phyloP scores from a whole-genome alignment of 2,329 filamentous ascomycete species.

The Pseudogymnoascus sp. region DNA sequence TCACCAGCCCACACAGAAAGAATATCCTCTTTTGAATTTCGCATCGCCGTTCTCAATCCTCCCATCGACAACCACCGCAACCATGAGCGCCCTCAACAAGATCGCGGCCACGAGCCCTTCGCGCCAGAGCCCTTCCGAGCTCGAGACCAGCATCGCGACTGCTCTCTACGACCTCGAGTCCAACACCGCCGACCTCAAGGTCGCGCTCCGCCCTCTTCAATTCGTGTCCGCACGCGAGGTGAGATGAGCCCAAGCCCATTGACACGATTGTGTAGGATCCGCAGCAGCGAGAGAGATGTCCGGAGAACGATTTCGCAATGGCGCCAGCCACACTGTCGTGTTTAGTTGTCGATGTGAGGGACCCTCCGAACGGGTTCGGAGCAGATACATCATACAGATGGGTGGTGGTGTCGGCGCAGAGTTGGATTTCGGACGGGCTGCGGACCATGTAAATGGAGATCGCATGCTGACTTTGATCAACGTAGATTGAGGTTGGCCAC shows the following conservation, averaged over 20 bases:
- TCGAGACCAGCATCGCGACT: slow-evolving; percentile 92
- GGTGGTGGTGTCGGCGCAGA: slow-evolving; percentile 23
- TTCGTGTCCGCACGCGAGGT: slow-evolving; percentile 99
- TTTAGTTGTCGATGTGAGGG: slow-evolving; percentile 5
- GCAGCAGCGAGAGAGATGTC: slow-evolving; percentile 1
- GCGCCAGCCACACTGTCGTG: slow-evolving; percentile 5
- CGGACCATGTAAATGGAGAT: slow-evolving; percentile 69
- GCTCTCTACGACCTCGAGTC: slow-evolving; percentile 98
- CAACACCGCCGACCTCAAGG: slow-evolving; percentile 97
- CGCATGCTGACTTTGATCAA: slow-evolving; percentile 62
- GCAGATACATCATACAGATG: slow-evolving; percentile 7
- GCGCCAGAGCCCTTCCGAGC: slow-evolving; percentile 90
- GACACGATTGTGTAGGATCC: slow-evolving; percentile 5
- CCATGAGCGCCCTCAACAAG: slow-evolving; percentile 82
- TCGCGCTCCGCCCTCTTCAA: slow-evolving; percentile 92
- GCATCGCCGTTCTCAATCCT: slow-evolving; percentile 1
- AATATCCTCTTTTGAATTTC: not conserved
- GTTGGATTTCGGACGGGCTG: slow-evolving; percentile 64
- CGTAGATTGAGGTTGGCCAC: slow-evolving; percentile 99
- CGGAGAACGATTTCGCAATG: slow-evolving; percentile 8
- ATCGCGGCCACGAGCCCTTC: slow-evolving; percentile 96
- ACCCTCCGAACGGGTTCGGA: slow-evolving; percentile 3
- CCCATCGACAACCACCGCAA: slow-evolving; percentile 33
- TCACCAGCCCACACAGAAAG: not conserved
- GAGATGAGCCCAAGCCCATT: slow-evolving; percentile 39